Percentiles rank a stretch among this genome's conserved stretches.
Conservation (phyloP, 148 eudicot genomes). For the Hydrangea macrophylla region DNA sequence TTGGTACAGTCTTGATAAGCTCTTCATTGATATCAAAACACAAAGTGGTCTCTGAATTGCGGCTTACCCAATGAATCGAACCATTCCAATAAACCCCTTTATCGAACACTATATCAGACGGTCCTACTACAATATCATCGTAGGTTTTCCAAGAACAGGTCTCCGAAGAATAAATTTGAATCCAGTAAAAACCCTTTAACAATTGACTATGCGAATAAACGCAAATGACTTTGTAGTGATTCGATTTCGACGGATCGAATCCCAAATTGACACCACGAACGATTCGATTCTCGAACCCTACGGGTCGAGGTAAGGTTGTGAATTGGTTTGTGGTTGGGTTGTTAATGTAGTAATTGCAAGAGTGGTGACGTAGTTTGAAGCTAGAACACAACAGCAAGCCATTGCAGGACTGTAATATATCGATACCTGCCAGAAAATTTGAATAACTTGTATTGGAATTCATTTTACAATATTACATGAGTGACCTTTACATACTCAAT, state of each 20-base stretch:
- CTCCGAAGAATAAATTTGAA: not conserved
- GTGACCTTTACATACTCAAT: too few species aligned
- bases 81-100: not conserved
- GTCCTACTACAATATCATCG: not conserved
- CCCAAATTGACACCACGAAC: not conserved
- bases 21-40: not conserved
- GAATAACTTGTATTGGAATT: too few species aligned
- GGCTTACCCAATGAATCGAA: not conserved
- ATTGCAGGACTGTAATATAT: conserved; percentile 3
- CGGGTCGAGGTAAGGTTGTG: not conserved
- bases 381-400: not conserved
- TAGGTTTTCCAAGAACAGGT: not conserved
- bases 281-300: not conserved
- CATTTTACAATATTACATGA: too few species aligned
- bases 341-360: not conserved
- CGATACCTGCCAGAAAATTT: not conserved
- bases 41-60: not conserved
- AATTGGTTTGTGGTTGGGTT: not conserved
- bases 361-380: not conserved
- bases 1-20: not conserved
- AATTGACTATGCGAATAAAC: not conserved
- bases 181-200: not conserved
- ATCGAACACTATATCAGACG: not conserved
- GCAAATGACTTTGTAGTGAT: not conserved
- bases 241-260: not conserved